A percentile compares a stretch with the other conserved stretches of the same genome.
Conservation (phyloP, 805 yeast genomes). For the Cyberlindnera mrakii region DNA sequence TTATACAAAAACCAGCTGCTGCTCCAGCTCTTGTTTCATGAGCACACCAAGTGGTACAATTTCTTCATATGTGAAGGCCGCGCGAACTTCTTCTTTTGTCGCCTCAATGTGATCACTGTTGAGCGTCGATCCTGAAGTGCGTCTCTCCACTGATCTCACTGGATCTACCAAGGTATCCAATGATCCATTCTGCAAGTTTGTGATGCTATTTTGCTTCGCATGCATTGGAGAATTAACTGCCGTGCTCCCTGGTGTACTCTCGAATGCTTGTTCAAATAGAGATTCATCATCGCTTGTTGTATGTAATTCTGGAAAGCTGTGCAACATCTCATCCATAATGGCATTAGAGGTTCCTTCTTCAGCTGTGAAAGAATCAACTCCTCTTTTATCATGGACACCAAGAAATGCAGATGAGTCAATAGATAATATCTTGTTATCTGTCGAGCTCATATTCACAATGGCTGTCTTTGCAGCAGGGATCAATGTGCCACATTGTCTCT, state of each 20-base stretch:
- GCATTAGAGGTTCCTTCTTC: constrained; percentile 17
- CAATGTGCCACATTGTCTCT: constrained; percentile 55
- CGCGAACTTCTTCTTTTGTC: constrained; percentile 2
- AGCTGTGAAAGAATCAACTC: constrained; percentile 16
- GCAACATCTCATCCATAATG: constrained; percentile 19
- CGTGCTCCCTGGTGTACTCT: constrained; percentile 6
- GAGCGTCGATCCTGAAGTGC: constrained; percentile 16
- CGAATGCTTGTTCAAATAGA: constrained; percentile 5
- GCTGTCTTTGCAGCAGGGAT: constrained; percentile 53
- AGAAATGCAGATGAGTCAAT: constrained; percentile 50
- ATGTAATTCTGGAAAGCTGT: constrained; percentile 9
- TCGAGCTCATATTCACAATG: constrained; percentile 40
- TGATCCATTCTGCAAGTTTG: constrained; percentile 12
- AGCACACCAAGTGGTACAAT: constrained; percentile 12
- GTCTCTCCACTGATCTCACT: constrained; percentile 5
- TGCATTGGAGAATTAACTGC: constrained; percentile 11
- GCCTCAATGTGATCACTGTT: constrained; percentile 6
- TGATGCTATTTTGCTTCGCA: constrained; percentile 9
- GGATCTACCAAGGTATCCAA: constrained; percentile 13
- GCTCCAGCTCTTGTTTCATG: neutral
- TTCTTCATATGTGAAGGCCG: constrained; percentile 20
- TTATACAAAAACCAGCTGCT: neutral
- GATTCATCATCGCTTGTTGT: constrained; percentile 9
- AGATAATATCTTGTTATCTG: constrained; percentile 37
- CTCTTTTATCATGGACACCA: constrained; percentile 43